Conservation (phyloP, 1,139 yeast species). For the Suhomyces kunorum region DNA sequence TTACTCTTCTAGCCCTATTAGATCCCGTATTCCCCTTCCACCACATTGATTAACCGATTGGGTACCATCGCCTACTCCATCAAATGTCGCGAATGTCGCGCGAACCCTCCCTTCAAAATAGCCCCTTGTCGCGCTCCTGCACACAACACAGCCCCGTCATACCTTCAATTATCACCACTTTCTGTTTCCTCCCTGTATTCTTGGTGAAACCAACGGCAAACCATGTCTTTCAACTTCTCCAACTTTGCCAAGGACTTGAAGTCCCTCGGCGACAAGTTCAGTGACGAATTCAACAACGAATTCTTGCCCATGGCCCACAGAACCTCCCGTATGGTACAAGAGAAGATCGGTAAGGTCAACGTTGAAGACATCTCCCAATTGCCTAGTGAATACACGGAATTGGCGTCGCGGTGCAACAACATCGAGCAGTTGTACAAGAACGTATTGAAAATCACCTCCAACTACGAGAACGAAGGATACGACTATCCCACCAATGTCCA, state of each 20-base stretch:
- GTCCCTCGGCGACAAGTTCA: conserved; percentile 40
- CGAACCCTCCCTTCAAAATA: too few relatives aligned
- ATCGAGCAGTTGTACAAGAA: conserved; percentile 72
- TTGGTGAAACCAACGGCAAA: too few relatives aligned
- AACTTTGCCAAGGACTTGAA: conserved; percentile 45
- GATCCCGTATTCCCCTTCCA: too few relatives aligned
- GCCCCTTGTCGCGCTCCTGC: not conserved
- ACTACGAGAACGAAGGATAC: conserved; percentile 75
- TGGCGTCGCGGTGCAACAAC: conserved; percentile 75
- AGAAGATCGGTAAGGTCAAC: conserved; percentile 65
- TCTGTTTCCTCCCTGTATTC: too few relatives aligned
- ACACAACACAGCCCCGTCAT: not conserved
- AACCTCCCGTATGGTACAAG: conserved; percentile 78
- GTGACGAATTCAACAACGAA: conserved; percentile 48
- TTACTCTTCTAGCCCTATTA: too few relatives aligned
- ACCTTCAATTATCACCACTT: not conserved
- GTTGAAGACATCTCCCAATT: conserved; percentile 78
- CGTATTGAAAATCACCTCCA: conserved; percentile 67
- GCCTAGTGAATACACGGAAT: conserved; percentile 78
- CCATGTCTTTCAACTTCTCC: conserved; percentile 49
- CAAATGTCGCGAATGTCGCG: not conserved
- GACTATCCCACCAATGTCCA: conserved; percentile 81
- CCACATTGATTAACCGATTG: too few relatives aligned
- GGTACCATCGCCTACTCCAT: too few relatives aligned
- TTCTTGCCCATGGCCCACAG: conserved; percentile 72